Percentiles rank a stretch among this genome's conserved stretches.
phyloP scores from a whole-genome alignment of 2,329 filamentous ascomycete genomes.

The Penicillium olsonii region DNA sequence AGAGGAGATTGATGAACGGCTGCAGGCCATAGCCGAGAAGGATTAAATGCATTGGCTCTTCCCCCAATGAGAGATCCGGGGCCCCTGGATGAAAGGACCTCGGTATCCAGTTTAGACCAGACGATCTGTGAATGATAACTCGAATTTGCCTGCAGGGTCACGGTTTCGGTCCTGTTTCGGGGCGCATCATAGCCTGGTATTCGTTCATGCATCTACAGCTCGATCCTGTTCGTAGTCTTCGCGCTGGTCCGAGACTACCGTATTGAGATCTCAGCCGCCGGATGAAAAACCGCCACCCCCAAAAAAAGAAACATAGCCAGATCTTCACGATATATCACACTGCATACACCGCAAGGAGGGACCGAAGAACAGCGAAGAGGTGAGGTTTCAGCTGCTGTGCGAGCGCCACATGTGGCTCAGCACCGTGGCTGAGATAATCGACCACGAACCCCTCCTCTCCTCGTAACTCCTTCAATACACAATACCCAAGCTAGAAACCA shows the following conservation, averaged over 20 bases:
- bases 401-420: slow-evolving; percentile 26
- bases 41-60: slow-evolving; percentile 61
- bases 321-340: slow-evolving; percentile 5
- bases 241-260: background rate
- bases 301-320: background rate
- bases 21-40: slow-evolving; percentile 98
- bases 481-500: background rate
- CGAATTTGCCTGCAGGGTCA: slow-evolving; percentile 16
- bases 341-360: slow-evolving; percentile 4
- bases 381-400: slow-evolving; percentile 15
- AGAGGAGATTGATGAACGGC: slow-evolving; percentile 96
- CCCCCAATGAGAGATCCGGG: slow-evolving; percentile 21
- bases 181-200: background rate
- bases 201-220: background rate
- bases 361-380: background rate
- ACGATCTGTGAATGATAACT: slow-evolving; percentile 24
- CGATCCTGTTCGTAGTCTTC: background rate
- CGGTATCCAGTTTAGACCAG: slow-evolving; percentile 13
- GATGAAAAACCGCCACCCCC: background rate
- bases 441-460: background rate
- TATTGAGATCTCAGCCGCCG: background rate
- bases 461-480: too few species aligned
- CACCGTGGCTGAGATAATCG: slow-evolving; percentile 15
- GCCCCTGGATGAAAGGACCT: slow-evolving; percentile 13
- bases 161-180: slow-evolving; percentile 16